Evolutionary conservation across 495 filamentous ascomycete genomes (phyloP), one percentile per base, ranked within the genome.

Genomic region (Xylaria bambusicola): DNA sequence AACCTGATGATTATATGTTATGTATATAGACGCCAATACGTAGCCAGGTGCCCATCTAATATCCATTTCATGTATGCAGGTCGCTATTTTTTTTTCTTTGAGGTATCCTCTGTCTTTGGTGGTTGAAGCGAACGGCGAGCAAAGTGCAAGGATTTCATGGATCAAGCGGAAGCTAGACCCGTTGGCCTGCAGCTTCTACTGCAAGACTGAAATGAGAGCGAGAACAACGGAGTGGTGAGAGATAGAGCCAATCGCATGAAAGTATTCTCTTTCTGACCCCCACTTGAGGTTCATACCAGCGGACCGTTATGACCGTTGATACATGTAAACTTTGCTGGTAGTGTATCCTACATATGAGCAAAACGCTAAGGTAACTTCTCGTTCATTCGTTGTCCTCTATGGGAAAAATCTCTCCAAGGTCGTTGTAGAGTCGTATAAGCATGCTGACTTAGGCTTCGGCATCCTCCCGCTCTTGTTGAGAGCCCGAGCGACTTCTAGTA

Each of bases 181-280:
- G 64, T 66, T 56, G 45, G 49, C 41, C 56, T 67, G 66, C 62
- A 67, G 59, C 55, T 63, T 56, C 58, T 54, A 62, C 36, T 38
- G 36, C 36, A 15, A 27, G 52, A 21, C 56, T 60, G 62, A 69
- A 67, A 69, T 69, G 66, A 69, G 46, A 62, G 60, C 35, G 36
- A 54, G 61, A 57, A 64, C 44, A 56, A 61, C 49, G 42, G 31
- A 61, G 55, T 64, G 52, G 64, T 50, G 61, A 60, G 20, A 26
- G 61, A 29, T 51, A 21, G 38, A 10, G n/a, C 6, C n/a, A 13
- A 27, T 47, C 36, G 9, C 24, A 31, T 24, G 20, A 27, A 38
- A 53, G 2, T 17, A 23, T 41, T 27, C 18, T 35, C 48, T 23
- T 27, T 35, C 41, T 53, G 50, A 35, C 50, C 7, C 36, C 36